These are phyloP conservation scores for Chaetomium sp. DNA, from an alignment of 2,329 filamentous ascomycete species.

Conservation along the genomic window DNA sequence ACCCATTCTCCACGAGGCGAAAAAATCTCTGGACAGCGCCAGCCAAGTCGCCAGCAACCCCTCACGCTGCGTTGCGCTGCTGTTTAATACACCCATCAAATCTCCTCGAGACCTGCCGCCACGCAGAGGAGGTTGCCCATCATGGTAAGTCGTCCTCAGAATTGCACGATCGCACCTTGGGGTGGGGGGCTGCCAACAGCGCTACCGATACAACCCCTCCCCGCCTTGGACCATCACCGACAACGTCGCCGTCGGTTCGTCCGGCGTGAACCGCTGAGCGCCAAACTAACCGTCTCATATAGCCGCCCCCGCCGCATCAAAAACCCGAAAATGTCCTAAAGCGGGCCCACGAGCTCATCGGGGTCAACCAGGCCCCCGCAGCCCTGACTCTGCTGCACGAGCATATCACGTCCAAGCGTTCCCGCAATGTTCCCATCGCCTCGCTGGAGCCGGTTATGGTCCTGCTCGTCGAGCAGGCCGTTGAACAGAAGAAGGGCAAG, in stretches of 20 bases:
- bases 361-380: constrained; percentile 88
- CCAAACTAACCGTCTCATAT: constrained; percentile 30
- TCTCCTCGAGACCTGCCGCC: constrained; percentile 44
- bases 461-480: constrained; percentile 92
- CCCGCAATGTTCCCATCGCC: constrained; percentile 93
- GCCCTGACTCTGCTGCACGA: constrained; percentile 95
- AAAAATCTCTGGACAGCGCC: constrained; percentile 36
- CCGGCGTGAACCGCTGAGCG: constrained; percentile 14
- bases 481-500: constrained; percentile 97
- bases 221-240: constrained; percentile 9
- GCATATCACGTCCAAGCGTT: constrained; percentile 98
- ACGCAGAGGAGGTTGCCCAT: constrained; percentile 55
- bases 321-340: constrained; percentile 99
- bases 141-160: constrained; percentile 45
- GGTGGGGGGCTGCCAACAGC: neutral
- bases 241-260: constrained; percentile 13
- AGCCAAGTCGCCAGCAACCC: constrained; percentile 36
- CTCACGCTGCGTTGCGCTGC: constrained; percentile 35
- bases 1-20: constrained; percentile 35
- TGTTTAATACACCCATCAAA: constrained; percentile 35
- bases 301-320: constrained; percentile 93
- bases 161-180: neutral
- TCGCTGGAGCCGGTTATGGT: constrained; percentile 98
- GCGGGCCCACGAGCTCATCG: constrained; percentile 97
- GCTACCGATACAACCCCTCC: constrained; percentile 22